Evolutionary conservation across 2,329 filamentous ascomycete genomes (phyloP).

Genomic region (Biscogniauxia sp.): DNA sequence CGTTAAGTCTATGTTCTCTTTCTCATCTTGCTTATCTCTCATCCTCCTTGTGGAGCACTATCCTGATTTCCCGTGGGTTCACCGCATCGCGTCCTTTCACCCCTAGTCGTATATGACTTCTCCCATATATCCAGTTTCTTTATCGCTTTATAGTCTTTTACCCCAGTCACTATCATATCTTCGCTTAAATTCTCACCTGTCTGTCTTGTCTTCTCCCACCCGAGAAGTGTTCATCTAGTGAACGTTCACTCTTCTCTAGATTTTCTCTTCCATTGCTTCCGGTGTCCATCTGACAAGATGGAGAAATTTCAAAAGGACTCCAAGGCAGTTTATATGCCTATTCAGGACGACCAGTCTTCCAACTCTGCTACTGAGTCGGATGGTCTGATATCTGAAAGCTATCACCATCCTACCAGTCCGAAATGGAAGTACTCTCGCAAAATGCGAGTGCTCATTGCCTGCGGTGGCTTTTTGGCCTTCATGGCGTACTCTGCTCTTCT

Average conservation of each 20-base stretch:
- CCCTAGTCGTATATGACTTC: no score
- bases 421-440: conserved; percentile 7
- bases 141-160: no score
- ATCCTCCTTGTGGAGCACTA: no score
- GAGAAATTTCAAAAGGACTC: conserved; percentile 2
- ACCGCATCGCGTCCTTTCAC: no score
- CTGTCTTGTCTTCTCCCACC: no score
- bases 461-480: conserved; percentile 7
- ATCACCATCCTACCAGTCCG: neutral
- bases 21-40: no score
- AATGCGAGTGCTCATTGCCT: conserved; percentile 9
- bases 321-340: conserved; percentile 13
- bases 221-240: neutral
- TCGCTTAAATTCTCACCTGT: no score
- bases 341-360: conserved; percentile 10
- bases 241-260: neutral
- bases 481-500: conserved; percentile 17
- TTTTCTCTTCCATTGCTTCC: neutral
- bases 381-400: conserved; percentile 14
- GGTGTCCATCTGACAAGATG: conserved; percentile 5
- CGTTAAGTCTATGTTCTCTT: no score
- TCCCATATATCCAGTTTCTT: no score
- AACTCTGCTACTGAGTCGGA: conserved; percentile 16
- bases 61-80: no score
- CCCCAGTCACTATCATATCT: no score